Evolutionary conservation across 2,329 filamentous ascomycete species (phyloP).

Genomic region (Pseudocercospora cruenta): DNA sequence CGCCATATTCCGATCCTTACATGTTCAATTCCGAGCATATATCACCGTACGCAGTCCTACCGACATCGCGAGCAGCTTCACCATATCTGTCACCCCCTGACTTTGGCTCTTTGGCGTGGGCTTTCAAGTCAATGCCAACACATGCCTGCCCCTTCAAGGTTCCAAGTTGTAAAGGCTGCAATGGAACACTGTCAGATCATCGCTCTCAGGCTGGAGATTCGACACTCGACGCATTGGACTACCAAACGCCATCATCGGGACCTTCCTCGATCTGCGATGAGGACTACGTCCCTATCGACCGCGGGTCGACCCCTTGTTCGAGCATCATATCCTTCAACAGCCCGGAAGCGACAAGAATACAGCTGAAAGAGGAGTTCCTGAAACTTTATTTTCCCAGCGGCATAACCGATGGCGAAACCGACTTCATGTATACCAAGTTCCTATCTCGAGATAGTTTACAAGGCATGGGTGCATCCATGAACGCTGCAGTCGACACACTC

Average conservation of each 20-base stretch:
- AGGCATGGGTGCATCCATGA: conserved; percentile 4
- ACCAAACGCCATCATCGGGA: background rate
- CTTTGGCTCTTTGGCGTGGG: background rate
- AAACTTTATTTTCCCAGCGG: conserved; percentile 16
- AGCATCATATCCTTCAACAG: conserved; percentile 10
- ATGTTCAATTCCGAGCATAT: background rate
- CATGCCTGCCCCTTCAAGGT: conserved; percentile 6
- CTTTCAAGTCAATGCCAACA: background rate
- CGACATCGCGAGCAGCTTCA: background rate
- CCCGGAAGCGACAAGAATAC: conserved; percentile 7
- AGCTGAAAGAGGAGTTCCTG: conserved; percentile 17
- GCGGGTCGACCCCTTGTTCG: background rate
- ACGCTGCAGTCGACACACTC: conserved; percentile 10
- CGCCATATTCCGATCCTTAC: background rate
- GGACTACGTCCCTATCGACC: background rate
- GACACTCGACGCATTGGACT: background rate
- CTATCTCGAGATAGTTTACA: conserved; percentile 11
- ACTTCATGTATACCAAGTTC: conserved; percentile 19
- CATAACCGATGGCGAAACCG: conserved; percentile 14
- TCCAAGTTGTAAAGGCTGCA: conserved; percentile 3
- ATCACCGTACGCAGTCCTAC: background rate
- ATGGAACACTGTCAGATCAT: background rate
- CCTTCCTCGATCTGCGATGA: background rate
- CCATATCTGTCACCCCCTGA: background rate
- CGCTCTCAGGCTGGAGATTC: background rate